Evolutionary conservation across 495 filamentous ascomycete genomes (phyloP).

Genomic region (Elaphomyces granulatus): DNA sequence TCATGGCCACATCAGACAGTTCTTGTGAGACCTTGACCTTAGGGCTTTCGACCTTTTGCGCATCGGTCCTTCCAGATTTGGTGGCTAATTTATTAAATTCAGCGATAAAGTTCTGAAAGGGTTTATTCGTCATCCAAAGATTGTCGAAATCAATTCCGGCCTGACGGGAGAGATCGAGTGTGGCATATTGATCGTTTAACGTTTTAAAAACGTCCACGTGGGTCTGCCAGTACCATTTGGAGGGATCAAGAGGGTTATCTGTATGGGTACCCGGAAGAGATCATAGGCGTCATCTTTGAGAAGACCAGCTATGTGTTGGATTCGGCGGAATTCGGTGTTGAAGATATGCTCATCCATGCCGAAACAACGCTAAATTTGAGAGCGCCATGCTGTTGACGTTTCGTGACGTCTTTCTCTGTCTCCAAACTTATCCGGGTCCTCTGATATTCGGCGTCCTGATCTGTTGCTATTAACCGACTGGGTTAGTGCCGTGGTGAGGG

Average conservation of each 20-base stretch:
- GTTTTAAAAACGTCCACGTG: not conserved
- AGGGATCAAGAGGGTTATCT: not conserved
- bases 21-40: not conserved
- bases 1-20: not conserved
- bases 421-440: not conserved
- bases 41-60: not conserved
- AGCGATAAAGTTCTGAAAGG: not conserved
- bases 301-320: not conserved
- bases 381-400: not conserved
- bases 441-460: not conserved
- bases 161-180: not conserved
- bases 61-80: not conserved
- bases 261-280: not conserved
- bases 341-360: not conserved
- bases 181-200: not conserved
- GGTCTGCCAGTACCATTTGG: not conserved
- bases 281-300: not conserved
- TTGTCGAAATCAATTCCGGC: not conserved
- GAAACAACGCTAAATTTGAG: not conserved
- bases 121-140: not conserved
- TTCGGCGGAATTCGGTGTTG: not conserved
- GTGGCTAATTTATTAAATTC: not conserved
- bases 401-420: not conserved
- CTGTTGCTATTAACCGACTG: not conserved
- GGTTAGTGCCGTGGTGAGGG: not conserved